Conservation (phyloP, 257 asterid genomes). For the Solanum acaule region DNA sequence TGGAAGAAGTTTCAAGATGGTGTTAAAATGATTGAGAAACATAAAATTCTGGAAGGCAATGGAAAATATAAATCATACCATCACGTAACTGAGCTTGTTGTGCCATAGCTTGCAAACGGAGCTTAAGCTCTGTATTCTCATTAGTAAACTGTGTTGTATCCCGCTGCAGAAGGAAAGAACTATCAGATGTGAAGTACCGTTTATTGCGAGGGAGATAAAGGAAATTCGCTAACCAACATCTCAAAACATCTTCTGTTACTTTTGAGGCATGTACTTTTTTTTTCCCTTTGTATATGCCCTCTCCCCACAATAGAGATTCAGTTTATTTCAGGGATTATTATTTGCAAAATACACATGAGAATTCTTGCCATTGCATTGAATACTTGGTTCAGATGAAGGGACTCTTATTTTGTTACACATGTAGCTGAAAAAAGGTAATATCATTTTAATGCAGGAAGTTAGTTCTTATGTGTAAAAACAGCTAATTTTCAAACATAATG, state of each 20-base stretch:
- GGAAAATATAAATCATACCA: slow-evolving; percentile 30
- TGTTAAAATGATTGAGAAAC: not conserved
- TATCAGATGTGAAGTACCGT: not conserved
- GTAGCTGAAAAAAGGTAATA: not conserved
- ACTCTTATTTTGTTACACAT: not conserved
- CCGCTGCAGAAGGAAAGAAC: slow-evolving; percentile 45
- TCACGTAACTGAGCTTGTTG: slow-evolving; percentile 97
- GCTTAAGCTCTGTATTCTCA: slow-evolving; percentile 90
- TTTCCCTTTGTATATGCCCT: not conserved
- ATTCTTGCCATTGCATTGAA: not conserved
- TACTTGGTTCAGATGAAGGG: not conserved
- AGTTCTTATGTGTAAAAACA: not conserved
- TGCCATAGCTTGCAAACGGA: slow-evolving; percentile 94
- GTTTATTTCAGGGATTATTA: not conserved
- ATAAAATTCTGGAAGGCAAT: not conserved
- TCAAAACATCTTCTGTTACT: not conserved
- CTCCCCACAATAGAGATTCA: not conserved
- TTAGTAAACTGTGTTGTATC: slow-evolving; percentile 79
- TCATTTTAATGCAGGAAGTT: not conserved
- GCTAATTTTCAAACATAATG: not conserved
- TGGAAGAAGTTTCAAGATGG: not conserved
- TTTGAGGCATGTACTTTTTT: not conserved
- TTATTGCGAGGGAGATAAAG: not conserved
- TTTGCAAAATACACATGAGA: not conserved
- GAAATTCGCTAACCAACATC: not conserved